phyloP scores from a whole-genome alignment of 345 rosid genomes.

The Gossypium stocksii region DNA sequence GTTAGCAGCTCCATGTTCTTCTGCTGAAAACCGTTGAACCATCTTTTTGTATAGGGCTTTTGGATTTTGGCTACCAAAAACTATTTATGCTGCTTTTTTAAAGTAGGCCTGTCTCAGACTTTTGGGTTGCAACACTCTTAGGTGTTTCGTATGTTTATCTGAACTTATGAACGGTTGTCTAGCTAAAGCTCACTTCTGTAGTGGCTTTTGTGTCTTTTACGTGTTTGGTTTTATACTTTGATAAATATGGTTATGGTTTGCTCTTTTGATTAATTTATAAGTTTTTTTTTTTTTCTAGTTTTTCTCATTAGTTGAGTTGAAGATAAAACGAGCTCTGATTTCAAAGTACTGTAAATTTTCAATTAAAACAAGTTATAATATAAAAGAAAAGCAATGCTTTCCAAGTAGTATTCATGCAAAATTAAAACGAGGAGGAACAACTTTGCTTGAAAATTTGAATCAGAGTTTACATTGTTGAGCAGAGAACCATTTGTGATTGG shows the following conservation, averaged over 20 bases:
- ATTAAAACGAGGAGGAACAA: background rate
- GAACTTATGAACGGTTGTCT: background rate
- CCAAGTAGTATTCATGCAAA: background rate
- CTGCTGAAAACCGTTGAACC: slow-evolving; percentile 25
- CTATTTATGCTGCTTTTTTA: background rate
- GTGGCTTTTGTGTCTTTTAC: background rate
- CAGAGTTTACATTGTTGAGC: too few species aligned
- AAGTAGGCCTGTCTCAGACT: background rate
- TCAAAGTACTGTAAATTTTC: too few species aligned
- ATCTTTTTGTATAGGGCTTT: background rate
- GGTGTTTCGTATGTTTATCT: background rate
- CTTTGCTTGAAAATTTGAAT: background rate
- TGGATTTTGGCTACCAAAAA: background rate
- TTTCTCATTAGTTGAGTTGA: background rate
- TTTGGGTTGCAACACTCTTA: background rate
- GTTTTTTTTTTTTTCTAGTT: too few species aligned
- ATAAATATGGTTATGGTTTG: background rate
- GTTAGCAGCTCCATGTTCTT: slow-evolving; percentile 80
- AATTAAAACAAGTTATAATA: too few species aligned
- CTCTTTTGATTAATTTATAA: background rate
- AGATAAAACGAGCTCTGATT: too few species aligned
- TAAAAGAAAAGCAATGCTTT: background rate
- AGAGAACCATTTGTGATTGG: background rate
- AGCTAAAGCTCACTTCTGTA: background rate
- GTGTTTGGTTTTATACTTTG: too few species aligned